Evolutionary conservation across 2,329 filamentous ascomycete species (phyloP).

Genomic region (Pyricularia pennisetigena): DNA sequence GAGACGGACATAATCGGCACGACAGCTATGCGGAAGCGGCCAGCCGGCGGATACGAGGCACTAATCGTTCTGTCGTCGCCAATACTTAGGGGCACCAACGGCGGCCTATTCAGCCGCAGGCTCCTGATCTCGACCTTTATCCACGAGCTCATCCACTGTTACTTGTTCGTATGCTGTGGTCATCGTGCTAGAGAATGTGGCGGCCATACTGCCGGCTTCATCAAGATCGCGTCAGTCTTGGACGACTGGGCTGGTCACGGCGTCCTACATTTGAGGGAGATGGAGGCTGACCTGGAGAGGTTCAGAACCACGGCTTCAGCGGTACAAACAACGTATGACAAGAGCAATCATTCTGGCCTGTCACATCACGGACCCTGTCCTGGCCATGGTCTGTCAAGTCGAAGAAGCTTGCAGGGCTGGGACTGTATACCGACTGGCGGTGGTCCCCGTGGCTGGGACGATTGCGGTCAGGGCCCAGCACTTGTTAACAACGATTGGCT

Average conservation of each 20-base stretch:
- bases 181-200: conserved; percentile 43
- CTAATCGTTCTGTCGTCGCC: conserved; percentile 51
- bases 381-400: neutral
- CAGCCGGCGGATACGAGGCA: conserved; percentile 46
- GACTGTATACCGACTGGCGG: neutral
- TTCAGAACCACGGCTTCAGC: conserved; percentile 6
- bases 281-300: conserved; percentile 47
- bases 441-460: neutral
- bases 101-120: conserved; percentile 40
- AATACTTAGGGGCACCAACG: conserved; percentile 40
- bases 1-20: conserved; percentile 49
- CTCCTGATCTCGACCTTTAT: conserved; percentile 55
- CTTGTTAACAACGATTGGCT: neutral
- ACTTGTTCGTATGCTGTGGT: conserved; percentile 53
- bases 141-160: conserved; percentile 59
- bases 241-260: conserved; percentile 50
- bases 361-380: neutral
- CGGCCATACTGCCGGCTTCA: conserved; percentile 52
- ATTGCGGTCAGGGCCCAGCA: neutral
- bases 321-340: neutral
- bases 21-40: conserved; percentile 43
- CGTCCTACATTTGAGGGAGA: conserved; percentile 43
- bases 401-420: neutral
- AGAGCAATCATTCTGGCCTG: neutral
- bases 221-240: conserved; percentile 47